phyloP scores from a whole-genome alignment of 139 green algal species.

The Chlorella sp. region DNA sequence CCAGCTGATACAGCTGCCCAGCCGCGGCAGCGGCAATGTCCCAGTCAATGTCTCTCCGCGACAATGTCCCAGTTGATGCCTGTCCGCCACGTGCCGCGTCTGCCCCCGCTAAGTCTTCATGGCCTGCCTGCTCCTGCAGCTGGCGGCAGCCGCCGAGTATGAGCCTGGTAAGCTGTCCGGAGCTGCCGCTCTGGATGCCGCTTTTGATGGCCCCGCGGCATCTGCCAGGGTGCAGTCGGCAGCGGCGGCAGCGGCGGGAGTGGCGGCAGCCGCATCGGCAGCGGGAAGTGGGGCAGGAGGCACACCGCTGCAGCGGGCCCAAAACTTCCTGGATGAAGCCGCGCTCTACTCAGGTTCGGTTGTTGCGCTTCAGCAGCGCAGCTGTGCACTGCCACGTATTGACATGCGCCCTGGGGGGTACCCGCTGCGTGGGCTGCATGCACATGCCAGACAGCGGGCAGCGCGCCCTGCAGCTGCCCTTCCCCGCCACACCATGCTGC shows the following conservation, averaged over 20 bases:
- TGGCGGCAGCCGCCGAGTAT: slow-evolving; percentile 8
- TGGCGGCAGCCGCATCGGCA: not conserved
- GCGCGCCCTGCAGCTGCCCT: not conserved
- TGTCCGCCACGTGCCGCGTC: no score
- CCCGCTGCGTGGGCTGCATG: no score
- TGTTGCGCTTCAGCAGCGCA: no score
- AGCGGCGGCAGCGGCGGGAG: not conserved
- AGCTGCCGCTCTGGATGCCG: not conserved
- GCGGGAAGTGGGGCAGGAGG: not conserved
- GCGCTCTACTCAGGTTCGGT: slow-evolving; percentile 47
- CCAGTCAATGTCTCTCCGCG: no score
- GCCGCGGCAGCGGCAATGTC: no score
- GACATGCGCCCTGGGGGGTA: no score
- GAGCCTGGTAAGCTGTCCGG: not conserved
- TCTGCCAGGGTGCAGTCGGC: not conserved
- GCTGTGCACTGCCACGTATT: no score
- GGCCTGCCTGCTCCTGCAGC: no score
- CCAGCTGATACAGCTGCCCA: no score
- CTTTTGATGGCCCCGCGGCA: not conserved
- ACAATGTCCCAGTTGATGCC: no score
- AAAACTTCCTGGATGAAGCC: slow-evolving; percentile 58
- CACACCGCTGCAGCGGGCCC: slow-evolving; percentile 8
- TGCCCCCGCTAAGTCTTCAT: no score
- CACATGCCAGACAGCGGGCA: no score
- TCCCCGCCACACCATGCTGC: not conserved